Conservation (phyloP, 345 rosid species). For the Capsella bursapastoris region DNA sequence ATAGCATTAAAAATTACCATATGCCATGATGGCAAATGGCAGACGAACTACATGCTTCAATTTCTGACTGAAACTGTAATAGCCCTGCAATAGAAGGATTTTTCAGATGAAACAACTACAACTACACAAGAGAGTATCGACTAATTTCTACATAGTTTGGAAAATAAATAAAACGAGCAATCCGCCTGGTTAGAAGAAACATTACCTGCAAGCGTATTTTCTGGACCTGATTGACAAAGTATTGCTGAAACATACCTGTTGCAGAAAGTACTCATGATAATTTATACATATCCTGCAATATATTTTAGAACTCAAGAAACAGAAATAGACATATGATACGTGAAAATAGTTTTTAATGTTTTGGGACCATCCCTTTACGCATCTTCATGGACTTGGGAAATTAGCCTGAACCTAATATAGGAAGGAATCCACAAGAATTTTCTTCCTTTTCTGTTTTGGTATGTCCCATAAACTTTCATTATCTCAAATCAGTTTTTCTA, state of each 20-base stretch:
- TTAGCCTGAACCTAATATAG: background rate
- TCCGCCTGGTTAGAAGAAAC: background rate
- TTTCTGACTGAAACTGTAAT: constrained; percentile 98
- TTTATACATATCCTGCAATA: background rate
- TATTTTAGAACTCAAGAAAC: background rate
- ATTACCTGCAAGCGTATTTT: constrained; percentile 91
- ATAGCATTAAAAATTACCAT: constrained; percentile 56
- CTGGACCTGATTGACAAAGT: constrained; percentile 90
- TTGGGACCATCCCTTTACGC: background rate
- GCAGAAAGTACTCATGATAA: constrained; percentile 20
- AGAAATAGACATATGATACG: background rate
- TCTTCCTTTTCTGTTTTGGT: background rate
- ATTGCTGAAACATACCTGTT: constrained; percentile 91
- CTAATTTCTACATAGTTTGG: background rate
- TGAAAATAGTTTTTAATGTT: background rate
- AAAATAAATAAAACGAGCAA: constrained; percentile 12
- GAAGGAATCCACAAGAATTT: constrained; percentile 13
- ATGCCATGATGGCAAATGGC: constrained; percentile 89
- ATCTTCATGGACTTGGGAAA: background rate
- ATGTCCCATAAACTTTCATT: background rate
- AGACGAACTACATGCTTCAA: constrained; percentile 91
- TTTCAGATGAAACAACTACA: constrained; percentile 8
- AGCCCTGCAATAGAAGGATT: constrained; percentile 62
- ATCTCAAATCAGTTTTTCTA: background rate
- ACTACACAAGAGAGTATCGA: background rate